Conservation (phyloP, 2,329 filamentous ascomycete species). For the Exophiala bonariae region DNA sequence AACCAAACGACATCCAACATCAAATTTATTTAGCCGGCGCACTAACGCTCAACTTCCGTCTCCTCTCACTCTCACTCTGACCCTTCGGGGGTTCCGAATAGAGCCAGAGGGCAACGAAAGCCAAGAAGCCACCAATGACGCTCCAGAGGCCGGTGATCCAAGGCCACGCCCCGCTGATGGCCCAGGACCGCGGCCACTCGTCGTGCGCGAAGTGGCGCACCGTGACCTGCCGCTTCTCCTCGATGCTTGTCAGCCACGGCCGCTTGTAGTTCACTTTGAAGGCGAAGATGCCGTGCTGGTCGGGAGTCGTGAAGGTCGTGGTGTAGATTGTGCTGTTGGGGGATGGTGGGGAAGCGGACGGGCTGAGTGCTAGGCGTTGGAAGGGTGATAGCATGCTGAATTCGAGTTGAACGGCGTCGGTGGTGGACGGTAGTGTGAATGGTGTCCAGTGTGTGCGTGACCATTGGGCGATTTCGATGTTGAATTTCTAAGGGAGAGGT, state of each 20-base stretch:
- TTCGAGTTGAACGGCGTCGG: constrained; percentile 84
- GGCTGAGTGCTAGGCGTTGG: constrained; percentile 76
- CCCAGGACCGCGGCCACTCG: constrained; percentile 89
- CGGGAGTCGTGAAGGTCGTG: constrained; percentile 77
- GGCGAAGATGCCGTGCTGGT: constrained; percentile 99
- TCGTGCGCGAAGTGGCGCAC: constrained; percentile 96
- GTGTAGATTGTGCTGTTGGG: constrained; percentile 72
- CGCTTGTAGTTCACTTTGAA: constrained; percentile 97
- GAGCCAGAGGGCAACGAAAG: constrained; percentile 85
- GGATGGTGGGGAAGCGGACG: constrained; percentile 50
- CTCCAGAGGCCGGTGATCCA: constrained; percentile 88
- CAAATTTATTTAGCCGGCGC: constrained; percentile 8
- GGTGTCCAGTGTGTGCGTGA: constrained; percentile 70
- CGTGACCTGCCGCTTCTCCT: constrained; percentile 93
- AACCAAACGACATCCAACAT: too few relatives aligned
- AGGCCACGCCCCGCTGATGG: constrained; percentile 87
- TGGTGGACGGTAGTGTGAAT: constrained; percentile 65
- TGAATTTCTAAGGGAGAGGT: constrained; percentile 64
- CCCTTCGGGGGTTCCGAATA: constrained; percentile 61
- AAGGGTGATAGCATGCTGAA: constrained; percentile 99
- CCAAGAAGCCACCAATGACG: constrained; percentile 80
- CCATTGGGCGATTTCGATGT: constrained; percentile 87
- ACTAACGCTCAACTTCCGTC: constrained; percentile 21
- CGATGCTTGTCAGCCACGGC: constrained; percentile 82
- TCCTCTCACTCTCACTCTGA: constrained; percentile 13